Percentiles rank a stretch among this genome's conserved stretches.
Evolutionary conservation across 2,329 filamentous ascomycete species (phyloP).

Genomic region (Tolypocladium endophyticum): DNA sequence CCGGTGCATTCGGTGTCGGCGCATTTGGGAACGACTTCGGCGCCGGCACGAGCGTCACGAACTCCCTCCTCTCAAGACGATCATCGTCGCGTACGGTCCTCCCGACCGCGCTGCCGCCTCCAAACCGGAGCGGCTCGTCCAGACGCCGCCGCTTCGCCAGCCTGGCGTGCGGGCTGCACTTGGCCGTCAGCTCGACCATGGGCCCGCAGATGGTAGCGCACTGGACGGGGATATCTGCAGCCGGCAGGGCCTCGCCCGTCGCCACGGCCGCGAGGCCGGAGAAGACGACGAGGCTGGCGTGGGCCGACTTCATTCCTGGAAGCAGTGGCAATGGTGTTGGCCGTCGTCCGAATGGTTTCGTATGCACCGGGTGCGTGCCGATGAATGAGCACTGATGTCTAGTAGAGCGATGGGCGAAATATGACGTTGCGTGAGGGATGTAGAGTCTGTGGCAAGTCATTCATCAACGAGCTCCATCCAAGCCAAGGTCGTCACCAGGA

Average conservation of each 20-base stretch:
- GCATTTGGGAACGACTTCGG: conserved; percentile 18
- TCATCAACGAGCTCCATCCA: neutral
- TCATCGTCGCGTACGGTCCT: neutral
- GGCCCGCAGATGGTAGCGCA: conserved; percentile 32
- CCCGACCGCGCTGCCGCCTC: neutral
- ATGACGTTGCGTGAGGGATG: neutral
- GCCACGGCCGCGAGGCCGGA: conserved; percentile 17
- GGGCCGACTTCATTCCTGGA: conserved; percentile 15
- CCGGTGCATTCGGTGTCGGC: conserved; percentile 3
- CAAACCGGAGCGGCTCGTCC: neutral
- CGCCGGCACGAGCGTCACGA: conserved; percentile 18
- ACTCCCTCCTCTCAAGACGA: conserved; percentile 10
- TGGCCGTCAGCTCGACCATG: conserved; percentile 28
- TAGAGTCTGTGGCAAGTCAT: neutral
- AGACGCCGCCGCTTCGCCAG: neutral
- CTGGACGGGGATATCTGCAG: conserved; percentile 24
- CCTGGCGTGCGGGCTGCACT: conserved; percentile 17
- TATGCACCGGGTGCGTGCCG: neutral
- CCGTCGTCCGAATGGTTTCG: neutral
- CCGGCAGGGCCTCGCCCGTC: conserved; percentile 18
- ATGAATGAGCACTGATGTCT: neutral
- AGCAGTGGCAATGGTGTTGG: neutral
- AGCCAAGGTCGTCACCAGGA: neutral
- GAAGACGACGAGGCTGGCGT: conserved; percentile 14
- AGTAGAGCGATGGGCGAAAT: neutral